Evolutionary conservation across 2,329 filamentous ascomycete genomes (phyloP).

Genomic region (Epichloe elymi): DNA sequence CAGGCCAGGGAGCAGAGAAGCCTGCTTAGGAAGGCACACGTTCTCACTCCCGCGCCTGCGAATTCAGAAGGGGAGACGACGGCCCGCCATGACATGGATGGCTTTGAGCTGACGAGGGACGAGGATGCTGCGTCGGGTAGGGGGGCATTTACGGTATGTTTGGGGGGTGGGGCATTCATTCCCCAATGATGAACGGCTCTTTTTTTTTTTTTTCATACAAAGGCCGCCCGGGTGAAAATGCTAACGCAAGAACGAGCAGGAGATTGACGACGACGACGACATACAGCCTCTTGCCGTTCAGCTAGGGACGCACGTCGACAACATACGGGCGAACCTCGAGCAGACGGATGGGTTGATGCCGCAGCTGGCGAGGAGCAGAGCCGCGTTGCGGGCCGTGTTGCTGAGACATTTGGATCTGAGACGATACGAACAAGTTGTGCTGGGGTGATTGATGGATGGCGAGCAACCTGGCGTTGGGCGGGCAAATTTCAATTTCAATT

Average conservation of each 20-base stretch:
- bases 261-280: slow-evolving; percentile 22
- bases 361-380: slow-evolving; percentile 33
- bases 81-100: slow-evolving; percentile 3
- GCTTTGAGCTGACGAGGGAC: slow-evolving; percentile 3
- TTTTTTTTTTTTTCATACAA: background rate
- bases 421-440: slow-evolving; percentile 34
- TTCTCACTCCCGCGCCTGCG: slow-evolving; percentile 29
- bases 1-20: slow-evolving; percentile 39
- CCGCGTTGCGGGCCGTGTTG: slow-evolving; percentile 35
- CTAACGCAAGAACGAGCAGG: background rate
- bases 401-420: slow-evolving; percentile 30
- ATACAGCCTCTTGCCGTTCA: slow-evolving; percentile 32
- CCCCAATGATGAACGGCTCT: too few relatives aligned
- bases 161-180: background rate
- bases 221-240: too few relatives aligned
- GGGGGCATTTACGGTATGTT: slow-evolving; percentile 10
- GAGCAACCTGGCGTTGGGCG: too few relatives aligned
- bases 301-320: slow-evolving; percentile 42
- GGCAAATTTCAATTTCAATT: too few relatives aligned
- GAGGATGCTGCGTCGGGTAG: background rate
- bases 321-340: slow-evolving; percentile 38
- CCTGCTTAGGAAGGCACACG: slow-evolving; percentile 34
- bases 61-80: slow-evolving; percentile 3
- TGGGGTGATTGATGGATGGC: slow-evolving; percentile 18
- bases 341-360: slow-evolving; percentile 40